Conservation (phyloP, 345 rosid genomes). For the Populus simonii region DNA sequence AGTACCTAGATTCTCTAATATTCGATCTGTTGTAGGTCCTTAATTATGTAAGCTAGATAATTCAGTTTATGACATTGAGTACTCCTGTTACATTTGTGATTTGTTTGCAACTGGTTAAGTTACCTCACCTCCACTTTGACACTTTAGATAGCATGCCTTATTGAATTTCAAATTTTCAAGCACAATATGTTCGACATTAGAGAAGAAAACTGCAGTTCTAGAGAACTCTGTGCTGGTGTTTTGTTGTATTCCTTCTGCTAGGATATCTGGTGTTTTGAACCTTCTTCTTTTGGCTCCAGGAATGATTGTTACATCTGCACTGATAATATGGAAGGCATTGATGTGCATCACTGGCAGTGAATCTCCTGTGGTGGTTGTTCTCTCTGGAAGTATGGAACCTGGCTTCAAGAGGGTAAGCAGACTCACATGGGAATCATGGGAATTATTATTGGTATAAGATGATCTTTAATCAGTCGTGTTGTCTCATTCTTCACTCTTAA, state of each 20-base stretch:
- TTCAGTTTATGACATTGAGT: background rate
- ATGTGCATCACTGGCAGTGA: slow-evolving; percentile 98
- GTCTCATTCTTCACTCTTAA: background rate
- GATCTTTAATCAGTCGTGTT: background rate
- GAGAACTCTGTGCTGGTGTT: background rate
- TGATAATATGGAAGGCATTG: slow-evolving; percentile 92
- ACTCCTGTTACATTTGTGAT: background rate
- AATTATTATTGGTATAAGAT: background rate
- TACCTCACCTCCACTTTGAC: background rate
- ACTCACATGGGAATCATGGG: background rate
- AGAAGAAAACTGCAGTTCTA: background rate
- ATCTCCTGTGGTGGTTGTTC: slow-evolving; percentile 98
- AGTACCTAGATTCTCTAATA: background rate
- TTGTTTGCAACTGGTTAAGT: background rate
- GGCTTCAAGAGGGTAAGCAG: slow-evolving; percentile 83
- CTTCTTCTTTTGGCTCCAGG: slow-evolving; percentile 39
- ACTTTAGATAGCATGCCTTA: background rate
- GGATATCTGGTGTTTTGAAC: slow-evolving; percentile 8
- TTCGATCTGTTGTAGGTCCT: background rate
- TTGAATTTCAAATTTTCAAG: background rate
- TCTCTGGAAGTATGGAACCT: slow-evolving; percentile 99
- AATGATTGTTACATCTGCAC: slow-evolving; percentile 92
- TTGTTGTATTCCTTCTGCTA: background rate
- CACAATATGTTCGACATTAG: background rate
- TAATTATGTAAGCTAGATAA: background rate